Base-by-base conservation (phyloP, 257 asterid genomes). In the Prunella vulgaris region DNA sequence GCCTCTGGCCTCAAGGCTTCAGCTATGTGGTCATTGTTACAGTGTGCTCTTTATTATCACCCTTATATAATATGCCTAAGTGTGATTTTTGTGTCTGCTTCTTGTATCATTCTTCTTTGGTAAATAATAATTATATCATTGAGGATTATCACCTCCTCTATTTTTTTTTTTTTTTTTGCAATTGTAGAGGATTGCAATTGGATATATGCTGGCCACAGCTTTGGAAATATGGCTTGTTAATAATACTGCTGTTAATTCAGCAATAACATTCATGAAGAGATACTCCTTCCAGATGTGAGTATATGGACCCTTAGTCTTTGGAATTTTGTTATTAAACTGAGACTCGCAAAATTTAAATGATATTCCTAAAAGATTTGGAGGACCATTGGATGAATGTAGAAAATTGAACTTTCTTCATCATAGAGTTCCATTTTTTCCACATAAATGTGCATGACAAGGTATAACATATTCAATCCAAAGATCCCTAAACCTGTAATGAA, bases 181-280 rank as follows among this genome's bases (percentile, higher is more conserved):
- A n/a, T 74, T 74, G 61, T 74, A 92, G 98, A 86, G 98, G 81
- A 92, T 92, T 60, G 84, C 97, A 42, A 86, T 90, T 73, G 97
- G 95, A 54, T 88, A 92, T 81, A 78, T 92, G 77, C 63, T 92
- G 78, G 84, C 88, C 73, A 85, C 98, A 52, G 51, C 77, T 63
- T 53, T 83, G 87, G 98, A 90, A 84, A 85, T 92, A 68, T 92
- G 97, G 98, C 90, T 88, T 32, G 84, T 82, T 32, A 81, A 78
- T 40, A 76, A 80, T 73, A 60, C 77, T 56, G 73, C 71, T 37
- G 88, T 84, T 38, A 84, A 86, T 80, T 86, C 98, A 68, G 73
- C 87, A 24, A 73, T 75, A 71, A 64, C 88, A 72, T 90, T 88
- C 65, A 21, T 76, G 68, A 83, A 83, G 85, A 86, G 82, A 92